These are phyloP conservation scores for Aureobasidium namibiae DNA, from an alignment of 2,329 filamentous ascomycete genomes.

Conservation along the genomic window DNA sequence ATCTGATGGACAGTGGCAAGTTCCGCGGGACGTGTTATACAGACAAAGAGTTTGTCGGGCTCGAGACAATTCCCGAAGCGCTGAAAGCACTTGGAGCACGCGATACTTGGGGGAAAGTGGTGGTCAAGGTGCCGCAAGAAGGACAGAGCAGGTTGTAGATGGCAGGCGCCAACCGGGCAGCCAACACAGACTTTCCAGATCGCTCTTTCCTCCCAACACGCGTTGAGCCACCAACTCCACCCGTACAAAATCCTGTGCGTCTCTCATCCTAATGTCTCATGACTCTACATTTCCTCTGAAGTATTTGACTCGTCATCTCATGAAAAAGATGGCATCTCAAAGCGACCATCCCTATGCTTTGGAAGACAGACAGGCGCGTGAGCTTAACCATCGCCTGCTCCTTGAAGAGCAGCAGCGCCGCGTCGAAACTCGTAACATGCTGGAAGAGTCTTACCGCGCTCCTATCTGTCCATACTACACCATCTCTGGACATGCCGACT, in stretches of 20 bases:
- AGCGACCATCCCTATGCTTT: background rate
- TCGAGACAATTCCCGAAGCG: slow-evolving; percentile 71
- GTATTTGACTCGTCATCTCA: background rate
- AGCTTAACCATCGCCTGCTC: background rate
- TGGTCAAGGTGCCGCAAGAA: slow-evolving; percentile 72
- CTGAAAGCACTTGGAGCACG: slow-evolving; percentile 68
- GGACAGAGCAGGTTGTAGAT: slow-evolving; percentile 35
- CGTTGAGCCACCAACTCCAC: background rate
- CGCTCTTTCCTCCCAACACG: background rate
- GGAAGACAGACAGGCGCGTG: background rate
- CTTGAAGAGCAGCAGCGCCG: slow-evolving; percentile 2
- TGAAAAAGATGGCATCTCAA: background rate
- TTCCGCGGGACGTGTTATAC: slow-evolving; percentile 75
- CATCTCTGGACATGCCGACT: background rate
- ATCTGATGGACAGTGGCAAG: slow-evolving; percentile 68
- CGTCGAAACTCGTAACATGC: background rate
- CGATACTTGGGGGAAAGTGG: slow-evolving; percentile 93
- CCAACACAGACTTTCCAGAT: background rate
- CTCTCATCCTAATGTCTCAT: background rate
- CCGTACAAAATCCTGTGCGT: background rate
- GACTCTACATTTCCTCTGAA: background rate
- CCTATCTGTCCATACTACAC: background rate
- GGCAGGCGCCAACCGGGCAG: background rate
- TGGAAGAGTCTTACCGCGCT: background rate
- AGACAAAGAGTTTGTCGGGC: slow-evolving; percentile 71